Conservation (phyloP, 2,329 filamentous ascomycete genomes). For the Penicillium sp. region DNA sequence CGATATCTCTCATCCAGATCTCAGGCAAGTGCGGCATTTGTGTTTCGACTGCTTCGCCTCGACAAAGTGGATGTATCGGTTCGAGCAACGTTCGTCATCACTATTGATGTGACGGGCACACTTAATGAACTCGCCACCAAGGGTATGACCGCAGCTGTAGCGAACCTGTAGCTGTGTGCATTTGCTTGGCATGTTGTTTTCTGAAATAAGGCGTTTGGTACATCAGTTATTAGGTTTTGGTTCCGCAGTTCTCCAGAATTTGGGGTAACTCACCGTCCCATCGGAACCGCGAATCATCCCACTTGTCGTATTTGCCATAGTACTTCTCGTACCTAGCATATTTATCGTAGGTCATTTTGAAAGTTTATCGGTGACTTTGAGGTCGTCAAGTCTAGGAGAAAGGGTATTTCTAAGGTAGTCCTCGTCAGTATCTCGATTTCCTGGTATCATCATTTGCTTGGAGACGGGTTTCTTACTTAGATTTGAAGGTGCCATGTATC, state of each 20-base stretch:
- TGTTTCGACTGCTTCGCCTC: conserved; percentile 19
- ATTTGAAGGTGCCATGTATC: neutral
- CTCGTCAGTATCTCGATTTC: neutral
- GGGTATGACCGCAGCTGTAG: conserved; percentile 23
- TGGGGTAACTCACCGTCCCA: conserved; percentile 3
- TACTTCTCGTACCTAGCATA: conserved; percentile 5
- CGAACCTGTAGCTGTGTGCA: conserved; percentile 21
- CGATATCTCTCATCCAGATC: conserved; percentile 6
- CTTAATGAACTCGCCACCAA: conserved; percentile 25
- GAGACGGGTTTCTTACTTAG: neutral
- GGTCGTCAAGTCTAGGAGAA: neutral
- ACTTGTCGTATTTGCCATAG: conserved; percentile 8
- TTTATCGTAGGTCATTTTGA: neutral
- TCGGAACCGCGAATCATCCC: conserved; percentile 2
- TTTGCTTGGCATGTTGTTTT: neutral
- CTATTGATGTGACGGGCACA: conserved; percentile 15
- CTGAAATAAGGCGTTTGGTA: neutral
- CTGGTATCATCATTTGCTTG: neutral
- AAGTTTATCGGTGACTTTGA: no score
- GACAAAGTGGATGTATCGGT: conserved; percentile 12
- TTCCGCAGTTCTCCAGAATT: no score
- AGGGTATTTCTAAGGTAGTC: neutral
- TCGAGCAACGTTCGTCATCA: conserved; percentile 22
- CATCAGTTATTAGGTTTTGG: neutral
- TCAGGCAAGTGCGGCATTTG: conserved; percentile 21